Conservation (phyloP, 1,284 basidiomycete genomes). For the Schizophyllum commune region DNA sequence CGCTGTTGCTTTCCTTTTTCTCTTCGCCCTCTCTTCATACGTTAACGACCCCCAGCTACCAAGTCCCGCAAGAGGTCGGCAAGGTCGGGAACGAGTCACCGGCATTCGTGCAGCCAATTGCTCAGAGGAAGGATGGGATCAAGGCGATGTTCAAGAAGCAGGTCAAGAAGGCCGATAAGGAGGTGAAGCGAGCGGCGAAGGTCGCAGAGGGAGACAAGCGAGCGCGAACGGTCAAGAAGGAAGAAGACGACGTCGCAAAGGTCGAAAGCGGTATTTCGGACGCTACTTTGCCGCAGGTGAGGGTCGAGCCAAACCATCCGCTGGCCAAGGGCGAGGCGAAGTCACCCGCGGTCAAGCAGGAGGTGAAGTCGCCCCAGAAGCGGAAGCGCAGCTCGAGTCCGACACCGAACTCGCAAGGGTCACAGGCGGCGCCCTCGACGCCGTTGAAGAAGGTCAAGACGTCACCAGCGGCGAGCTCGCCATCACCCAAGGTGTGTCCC, state of each 20-base stretch:
- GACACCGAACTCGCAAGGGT: background rate
- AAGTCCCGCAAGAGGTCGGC: conserved; percentile 86
- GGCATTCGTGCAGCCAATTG: conserved; percentile 76
- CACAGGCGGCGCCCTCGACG: background rate
- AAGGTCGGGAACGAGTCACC: conserved; percentile 82
- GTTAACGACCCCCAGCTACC: conserved; percentile 47
- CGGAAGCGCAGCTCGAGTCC: background rate
- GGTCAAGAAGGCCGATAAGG: background rate
- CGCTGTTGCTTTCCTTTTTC: background rate
- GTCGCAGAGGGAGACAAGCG: background rate
- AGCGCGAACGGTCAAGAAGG: too few relatives aligned
- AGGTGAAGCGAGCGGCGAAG: background rate
- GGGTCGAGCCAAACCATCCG: background rate
- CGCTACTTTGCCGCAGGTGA: background rate
- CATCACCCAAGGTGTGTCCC: background rate
- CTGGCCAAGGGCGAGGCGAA: background rate
- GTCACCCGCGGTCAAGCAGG: background rate
- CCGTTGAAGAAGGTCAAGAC: background rate
- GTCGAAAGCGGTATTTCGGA: background rate
- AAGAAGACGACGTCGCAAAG: background rate
- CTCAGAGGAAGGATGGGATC: conserved; percentile 80
- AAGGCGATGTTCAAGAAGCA: conserved; percentile 81
- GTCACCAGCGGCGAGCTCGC: background rate
- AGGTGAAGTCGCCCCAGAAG: background rate
- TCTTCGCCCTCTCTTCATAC: background rate